Percentiles rank a stretch among this genome's conserved stretches.
phyloP scores from a whole-genome alignment of 257 asterid genomes.

The Striga asiatica region DNA sequence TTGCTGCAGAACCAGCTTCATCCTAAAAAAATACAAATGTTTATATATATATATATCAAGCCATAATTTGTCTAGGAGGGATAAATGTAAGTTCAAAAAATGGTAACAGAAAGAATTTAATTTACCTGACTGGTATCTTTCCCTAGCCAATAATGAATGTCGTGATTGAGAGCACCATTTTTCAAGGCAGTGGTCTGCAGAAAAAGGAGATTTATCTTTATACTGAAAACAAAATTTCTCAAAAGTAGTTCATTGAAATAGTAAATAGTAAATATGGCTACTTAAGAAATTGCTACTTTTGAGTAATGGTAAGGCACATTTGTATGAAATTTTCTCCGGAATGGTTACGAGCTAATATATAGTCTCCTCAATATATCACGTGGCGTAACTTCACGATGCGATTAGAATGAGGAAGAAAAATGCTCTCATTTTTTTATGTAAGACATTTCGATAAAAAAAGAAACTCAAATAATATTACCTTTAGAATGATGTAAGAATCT shows the following conservation, averaged over 20 bases:
- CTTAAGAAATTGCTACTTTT: slow-evolving; percentile 1
- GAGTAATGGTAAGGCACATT: not conserved
- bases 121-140: slow-evolving; percentile 56
- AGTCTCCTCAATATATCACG: not conserved
- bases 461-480: slow-evolving; percentile 36
- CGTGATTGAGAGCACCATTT: slow-evolving; percentile 50
- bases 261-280: not conserved
- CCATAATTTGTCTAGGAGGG: not conserved
- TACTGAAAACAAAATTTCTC: not conserved
- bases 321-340: not conserved
- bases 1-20: slow-evolving; percentile 59
- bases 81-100: not conserved
- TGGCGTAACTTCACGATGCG: not conserved
- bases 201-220: slow-evolving; percentile 19
- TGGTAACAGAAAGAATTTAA: slow-evolving; percentile 11
- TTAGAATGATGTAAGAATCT: slow-evolving; percentile 64
- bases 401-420: not conserved
- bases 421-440: not conserved
- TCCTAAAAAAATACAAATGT: slow-evolving; percentile 32
- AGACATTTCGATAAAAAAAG: not conserved
- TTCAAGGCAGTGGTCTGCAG: slow-evolving; percentile 50
- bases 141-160: slow-evolving; percentile 79
- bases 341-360: not conserved
- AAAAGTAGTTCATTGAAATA: not conserved
- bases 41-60: slow-evolving; percentile 3